Conservation (phyloP, 208 protist genomes). For the Trypanosoma theileri region DNA sequence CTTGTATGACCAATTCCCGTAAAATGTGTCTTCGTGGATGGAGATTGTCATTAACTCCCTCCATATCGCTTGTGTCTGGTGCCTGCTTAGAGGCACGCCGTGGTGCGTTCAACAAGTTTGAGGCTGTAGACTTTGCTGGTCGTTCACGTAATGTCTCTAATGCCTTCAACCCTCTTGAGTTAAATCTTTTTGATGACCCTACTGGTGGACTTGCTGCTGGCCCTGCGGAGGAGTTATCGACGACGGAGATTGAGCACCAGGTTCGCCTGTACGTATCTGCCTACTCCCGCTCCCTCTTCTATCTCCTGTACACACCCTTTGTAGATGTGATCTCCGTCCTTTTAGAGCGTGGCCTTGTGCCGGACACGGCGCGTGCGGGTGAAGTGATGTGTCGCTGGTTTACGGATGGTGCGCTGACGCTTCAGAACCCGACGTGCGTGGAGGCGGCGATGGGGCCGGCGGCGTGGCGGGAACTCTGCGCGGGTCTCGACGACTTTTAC, state of each 20-base stretch:
- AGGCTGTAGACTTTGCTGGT: conserved; percentile 20
- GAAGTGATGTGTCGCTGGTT: conserved; percentile 71
- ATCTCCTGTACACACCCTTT: conserved; percentile 77
- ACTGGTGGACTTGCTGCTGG: conserved; percentile 71
- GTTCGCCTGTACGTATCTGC: conserved; percentile 54
- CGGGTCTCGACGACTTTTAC: conserved; percentile 52
- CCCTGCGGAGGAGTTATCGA: conserved; percentile 70
- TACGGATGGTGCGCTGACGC: conserved; percentile 50
- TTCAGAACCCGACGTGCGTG: conserved; percentile 50
- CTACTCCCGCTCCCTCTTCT: conserved; percentile 54
- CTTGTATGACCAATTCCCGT: too few species aligned
- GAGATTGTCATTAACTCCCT: background rate
- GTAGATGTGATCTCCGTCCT: conserved; percentile 64
- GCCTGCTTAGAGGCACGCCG: conserved; percentile 5
- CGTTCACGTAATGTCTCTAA: conserved; percentile 17
- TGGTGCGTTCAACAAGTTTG: conserved; percentile 31
- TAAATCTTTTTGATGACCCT: conserved; percentile 86
- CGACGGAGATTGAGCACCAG: conserved; percentile 65
- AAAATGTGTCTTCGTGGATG: too few species aligned
- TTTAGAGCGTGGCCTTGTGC: conserved; percentile 46
- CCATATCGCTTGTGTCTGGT: background rate
- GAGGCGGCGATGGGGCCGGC: conserved; percentile 54
- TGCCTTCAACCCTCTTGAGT: conserved; percentile 39
- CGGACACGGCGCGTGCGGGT: conserved; percentile 31
- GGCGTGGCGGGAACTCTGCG: conserved; percentile 21